Evolutionary conservation across 371 early-diverging fungal species (phyloP).

Genomic region (Nematocida minor): DNA sequence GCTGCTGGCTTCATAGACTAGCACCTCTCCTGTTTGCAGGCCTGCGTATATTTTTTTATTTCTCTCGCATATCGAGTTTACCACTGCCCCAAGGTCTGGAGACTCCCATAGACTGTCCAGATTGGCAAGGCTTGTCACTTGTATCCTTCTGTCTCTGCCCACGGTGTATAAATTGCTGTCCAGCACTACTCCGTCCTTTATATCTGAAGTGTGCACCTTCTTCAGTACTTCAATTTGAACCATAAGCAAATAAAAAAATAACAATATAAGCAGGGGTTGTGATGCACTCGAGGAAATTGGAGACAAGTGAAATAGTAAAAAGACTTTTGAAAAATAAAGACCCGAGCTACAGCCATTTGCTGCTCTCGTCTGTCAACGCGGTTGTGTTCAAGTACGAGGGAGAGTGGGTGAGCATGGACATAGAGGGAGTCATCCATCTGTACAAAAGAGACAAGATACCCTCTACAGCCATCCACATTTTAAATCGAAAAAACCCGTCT

Average conservation of each 20-base stretch:
- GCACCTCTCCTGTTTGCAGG: conserved; percentile 50
- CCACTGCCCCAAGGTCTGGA: conserved; percentile 12
- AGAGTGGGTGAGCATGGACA: conserved; percentile 11
- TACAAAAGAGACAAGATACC: conserved; percentile 25
- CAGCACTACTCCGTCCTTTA: conserved; percentile 44
- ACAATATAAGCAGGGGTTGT: not conserved
- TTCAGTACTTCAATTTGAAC: conserved; percentile 25
- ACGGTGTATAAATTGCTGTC: conserved; percentile 17
- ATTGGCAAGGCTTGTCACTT: not conserved
- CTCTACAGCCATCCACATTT: not conserved
- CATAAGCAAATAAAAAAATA: conserved; percentile 41
- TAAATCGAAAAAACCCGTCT: conserved; percentile 27
- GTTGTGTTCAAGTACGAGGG: conserved; percentile 8
- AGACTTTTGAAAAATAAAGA: conserved; percentile 18
- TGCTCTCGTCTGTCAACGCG: conserved; percentile 4
- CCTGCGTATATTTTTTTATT: conserved; percentile 40
- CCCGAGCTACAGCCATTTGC: conserved; percentile 1
- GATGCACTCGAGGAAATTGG: not conserved
- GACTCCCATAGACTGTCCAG: not conserved
- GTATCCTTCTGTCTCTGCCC: conserved; percentile 45
- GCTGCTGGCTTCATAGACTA: not conserved
- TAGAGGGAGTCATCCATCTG: conserved; percentile 29
- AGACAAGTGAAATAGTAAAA: conserved; percentile 14
- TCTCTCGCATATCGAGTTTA: conserved; percentile 46
- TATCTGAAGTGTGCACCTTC: conserved; percentile 42